phyloP scores from a whole-genome alignment of 129 eudicot species.

The Escallonia herrerae region DNA sequence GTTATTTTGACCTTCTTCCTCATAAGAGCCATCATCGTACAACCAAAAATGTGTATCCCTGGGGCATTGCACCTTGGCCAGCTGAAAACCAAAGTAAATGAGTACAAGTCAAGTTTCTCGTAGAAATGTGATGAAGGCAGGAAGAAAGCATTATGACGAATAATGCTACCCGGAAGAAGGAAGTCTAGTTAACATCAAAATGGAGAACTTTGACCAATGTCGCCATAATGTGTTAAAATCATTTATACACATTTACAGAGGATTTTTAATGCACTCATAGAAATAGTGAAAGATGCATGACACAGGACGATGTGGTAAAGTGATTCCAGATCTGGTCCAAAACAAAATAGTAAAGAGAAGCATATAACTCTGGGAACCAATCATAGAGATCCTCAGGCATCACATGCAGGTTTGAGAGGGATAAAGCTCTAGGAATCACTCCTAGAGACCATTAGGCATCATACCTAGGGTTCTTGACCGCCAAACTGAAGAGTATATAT shows the following conservation, averaged over 20 bases:
- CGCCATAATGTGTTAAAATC: neutral
- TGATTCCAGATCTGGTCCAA: too few species aligned
- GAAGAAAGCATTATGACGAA: neutral
- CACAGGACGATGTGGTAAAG: too few species aligned
- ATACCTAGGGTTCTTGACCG: too few species aligned
- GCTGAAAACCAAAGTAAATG: conserved; percentile 23
- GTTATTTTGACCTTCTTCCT: conserved; percentile 59
- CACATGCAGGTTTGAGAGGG: too few species aligned
- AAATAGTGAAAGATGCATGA: too few species aligned
- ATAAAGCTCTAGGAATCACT: too few species aligned
- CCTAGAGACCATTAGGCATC: too few species aligned
- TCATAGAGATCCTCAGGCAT: too few species aligned
- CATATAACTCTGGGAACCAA: too few species aligned
- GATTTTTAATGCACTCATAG: too few species aligned
- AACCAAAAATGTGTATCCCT: conserved; percentile 47
- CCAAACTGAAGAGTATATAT: too few species aligned
- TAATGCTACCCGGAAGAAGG: neutral
- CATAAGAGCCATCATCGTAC: conserved; percentile 47
- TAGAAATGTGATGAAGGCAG: neutral
- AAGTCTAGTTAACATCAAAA: conserved; percentile 3
- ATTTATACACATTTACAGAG: neutral
- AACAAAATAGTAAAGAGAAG: too few species aligned
- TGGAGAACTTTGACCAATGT: neutral
- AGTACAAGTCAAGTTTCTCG: conserved; percentile 5
- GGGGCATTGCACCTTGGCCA: conserved; percentile 47